Conservation (phyloP, 2,329 filamentous ascomycete species). For the Metarhizium sp. region DNA sequence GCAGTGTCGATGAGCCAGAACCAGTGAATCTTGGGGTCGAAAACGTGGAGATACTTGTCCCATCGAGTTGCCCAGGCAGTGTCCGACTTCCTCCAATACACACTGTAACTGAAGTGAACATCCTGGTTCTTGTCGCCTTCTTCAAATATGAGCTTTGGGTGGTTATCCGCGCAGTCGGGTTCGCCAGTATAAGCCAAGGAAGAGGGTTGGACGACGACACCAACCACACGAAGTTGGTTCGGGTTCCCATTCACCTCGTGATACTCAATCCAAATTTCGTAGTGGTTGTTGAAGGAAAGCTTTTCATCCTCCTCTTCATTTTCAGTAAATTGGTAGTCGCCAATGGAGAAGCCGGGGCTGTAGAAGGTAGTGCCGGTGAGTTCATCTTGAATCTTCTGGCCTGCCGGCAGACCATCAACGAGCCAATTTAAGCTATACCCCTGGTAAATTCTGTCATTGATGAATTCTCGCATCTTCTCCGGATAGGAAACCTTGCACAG, state of each 20-base stretch:
- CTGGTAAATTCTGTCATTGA: conserved; percentile 72
- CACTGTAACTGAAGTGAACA: conserved; percentile 85
- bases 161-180: conserved; percentile 53
- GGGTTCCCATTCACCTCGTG: conserved; percentile 62
- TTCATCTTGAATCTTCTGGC: conserved; percentile 70
- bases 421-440: conserved; percentile 94
- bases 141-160: conserved; percentile 52
- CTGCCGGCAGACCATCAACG: conserved; percentile 86
- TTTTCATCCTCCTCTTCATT: conserved; percentile 42
- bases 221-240: conserved; percentile 77
- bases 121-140: conserved; percentile 42
- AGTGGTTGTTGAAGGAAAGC: conserved; percentile 79
- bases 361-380: conserved; percentile 74
- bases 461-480: conserved; percentile 60
- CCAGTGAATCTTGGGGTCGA: conserved; percentile 98
- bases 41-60: conserved; percentile 98
- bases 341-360: conserved; percentile 65
- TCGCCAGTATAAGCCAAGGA: conserved; percentile 54
- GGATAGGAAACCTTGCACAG: conserved; percentile 63
- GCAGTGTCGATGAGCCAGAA: conserved; percentile 96
- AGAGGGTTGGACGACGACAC: conserved; percentile 76
- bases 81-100: conserved; percentile 74
- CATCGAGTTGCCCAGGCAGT: conserved; percentile 95
- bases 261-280: conserved; percentile 88
- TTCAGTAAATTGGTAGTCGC: conserved; percentile 47